These are phyloP conservation scores for Xylaria sp. DNA, from an alignment of 2,329 filamentous ascomycete genomes.

Conservation along the genomic window DNA sequence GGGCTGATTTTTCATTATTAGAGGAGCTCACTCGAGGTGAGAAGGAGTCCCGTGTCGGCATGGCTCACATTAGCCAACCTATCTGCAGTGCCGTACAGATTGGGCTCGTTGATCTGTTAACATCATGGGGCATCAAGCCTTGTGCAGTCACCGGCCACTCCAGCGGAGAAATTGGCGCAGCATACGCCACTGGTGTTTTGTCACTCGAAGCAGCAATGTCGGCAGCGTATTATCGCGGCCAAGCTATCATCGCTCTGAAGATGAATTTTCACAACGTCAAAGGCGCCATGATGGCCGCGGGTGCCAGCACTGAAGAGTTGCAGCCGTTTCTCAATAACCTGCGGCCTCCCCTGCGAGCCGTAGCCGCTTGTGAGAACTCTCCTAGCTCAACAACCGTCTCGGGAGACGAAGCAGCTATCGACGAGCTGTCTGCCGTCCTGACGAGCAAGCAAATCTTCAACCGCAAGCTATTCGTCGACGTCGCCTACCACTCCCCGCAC, in stretches of 20 bases:
- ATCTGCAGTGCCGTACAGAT: constrained; percentile 47
- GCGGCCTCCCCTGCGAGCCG: constrained; percentile 29
- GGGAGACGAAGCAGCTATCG: constrained; percentile 26
- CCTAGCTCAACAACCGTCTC: constrained; percentile 29
- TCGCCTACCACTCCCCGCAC: constrained; percentile 32
- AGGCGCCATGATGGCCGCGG: constrained; percentile 59
- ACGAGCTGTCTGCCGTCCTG: constrained; percentile 25
- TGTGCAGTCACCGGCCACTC: constrained; percentile 34
- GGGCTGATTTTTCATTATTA: constrained; percentile 29
- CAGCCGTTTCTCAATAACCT: constrained; percentile 32
- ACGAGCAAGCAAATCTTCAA: constrained; percentile 26
- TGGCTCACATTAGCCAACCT: constrained; percentile 39
- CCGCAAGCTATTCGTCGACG: constrained; percentile 30
- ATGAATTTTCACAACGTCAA: constrained; percentile 40
- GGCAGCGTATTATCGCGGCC: constrained; percentile 42
- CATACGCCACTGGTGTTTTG: constrained; percentile 34
- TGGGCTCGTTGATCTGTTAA: constrained; percentile 42
- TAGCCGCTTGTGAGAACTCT: constrained; percentile 32
- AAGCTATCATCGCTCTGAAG: constrained; percentile 44
- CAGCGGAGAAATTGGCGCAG: constrained; percentile 29
- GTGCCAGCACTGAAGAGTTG: constrained; percentile 44
- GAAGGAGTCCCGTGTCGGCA: constrained; percentile 26
- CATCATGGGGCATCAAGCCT: constrained; percentile 33
- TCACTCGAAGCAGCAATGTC: constrained; percentile 30
- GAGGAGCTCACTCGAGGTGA: constrained; percentile 26